Evolutionary conservation across 345 rosid genomes (phyloP).

Genomic region (Brassica juncea): DNA sequence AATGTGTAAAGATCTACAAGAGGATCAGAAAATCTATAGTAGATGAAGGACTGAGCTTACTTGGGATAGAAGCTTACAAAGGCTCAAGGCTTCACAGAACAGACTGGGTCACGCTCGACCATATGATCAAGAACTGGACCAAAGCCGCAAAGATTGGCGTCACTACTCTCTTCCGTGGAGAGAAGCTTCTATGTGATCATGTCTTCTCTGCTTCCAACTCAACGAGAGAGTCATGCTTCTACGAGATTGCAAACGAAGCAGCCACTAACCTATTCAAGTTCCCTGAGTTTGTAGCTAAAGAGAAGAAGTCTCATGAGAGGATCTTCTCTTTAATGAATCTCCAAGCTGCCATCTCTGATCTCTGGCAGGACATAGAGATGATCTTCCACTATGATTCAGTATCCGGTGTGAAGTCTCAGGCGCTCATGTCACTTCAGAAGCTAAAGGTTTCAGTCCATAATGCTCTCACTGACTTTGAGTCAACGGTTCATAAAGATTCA

Average conservation of each 20-base stretch:
- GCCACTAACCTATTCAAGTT: constrained; percentile 66
- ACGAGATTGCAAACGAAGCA: constrained; percentile 63
- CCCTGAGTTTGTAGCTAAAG: constrained; percentile 64
- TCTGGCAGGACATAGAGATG: constrained; percentile 67
- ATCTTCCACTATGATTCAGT: constrained; percentile 66
- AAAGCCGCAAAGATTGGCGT: constrained; percentile 59
- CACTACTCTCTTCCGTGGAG: constrained; percentile 60
- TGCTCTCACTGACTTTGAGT: constrained; percentile 53
- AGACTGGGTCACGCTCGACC: constrained; percentile 58
- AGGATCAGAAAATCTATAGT: constrained; percentile 61
- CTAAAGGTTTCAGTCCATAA: constrained; percentile 52
- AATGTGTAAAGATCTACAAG: constrained; percentile 62
- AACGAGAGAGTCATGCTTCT: constrained; percentile 66
- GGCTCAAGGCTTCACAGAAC: constrained; percentile 53
- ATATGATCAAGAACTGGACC: constrained; percentile 67
- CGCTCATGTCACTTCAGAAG: constrained; percentile 53
- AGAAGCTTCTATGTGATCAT: constrained; percentile 64
- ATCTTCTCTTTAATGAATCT: constrained; percentile 66
- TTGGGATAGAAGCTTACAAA: constrained; percentile 56
- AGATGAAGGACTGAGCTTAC: constrained; percentile 61
- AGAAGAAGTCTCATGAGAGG: constrained; percentile 57
- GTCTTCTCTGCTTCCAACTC: constrained; percentile 58
- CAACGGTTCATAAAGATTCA: constrained; percentile 56
- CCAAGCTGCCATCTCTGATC: constrained; percentile 56
- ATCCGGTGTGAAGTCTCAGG: constrained; percentile 51